Base-by-base conservation (phyloP, 306 rosid species). In the Rosa rugosa region DNA sequence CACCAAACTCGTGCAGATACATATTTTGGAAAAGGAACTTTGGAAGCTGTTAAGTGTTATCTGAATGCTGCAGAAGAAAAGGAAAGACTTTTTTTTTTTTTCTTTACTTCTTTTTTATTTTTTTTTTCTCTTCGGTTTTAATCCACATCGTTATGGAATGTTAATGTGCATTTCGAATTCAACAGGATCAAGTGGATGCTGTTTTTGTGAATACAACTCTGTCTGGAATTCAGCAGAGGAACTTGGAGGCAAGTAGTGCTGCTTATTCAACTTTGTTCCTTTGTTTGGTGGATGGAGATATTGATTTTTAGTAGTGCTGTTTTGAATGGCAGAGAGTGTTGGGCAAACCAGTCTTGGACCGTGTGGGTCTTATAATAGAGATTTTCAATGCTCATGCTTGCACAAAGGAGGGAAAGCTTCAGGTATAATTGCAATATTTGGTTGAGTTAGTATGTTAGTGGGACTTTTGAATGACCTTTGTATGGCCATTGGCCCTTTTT, bases 281-380 rank as follows among this genome's bases (percentile, higher is more conserved):
- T 23, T 49, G 0, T 69, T 17, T 75, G 66, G 49, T 67, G 10
- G 40, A 7, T 14, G 46, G 13, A 3, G 71, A 65, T 1, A 40
- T 17, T 53, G 60, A 47, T 44, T 38, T 42, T 78, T 40, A 22
- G 16, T 34, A 27, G 14, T 49, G 2, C 9, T 71, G 14, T 68
- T 77, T 34, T 71, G 47, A 64, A 51, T 86, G 70, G 75, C 87
- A 95, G 97, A 68, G 89, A 63, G 83, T 86, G 56, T 90, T 90
- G 97, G 81, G 80, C 2, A 90, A 84, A 78, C 98, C 98, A 36
- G 99, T 95, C 13, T 70, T 95, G 75, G 99, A 95, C 69, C 98
- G 97, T 22, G 88, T 93, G 53, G 94, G 97, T 34, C 98, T 95
- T 81, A 95, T 95, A 76, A 95, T 93, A 47, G 99, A 93, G 94